A percentile compares a stretch with the other conserved stretches of the same genome.
These are phyloP conservation scores for Acanthamoeba lenticulata DNA, from an alignment of 208 protist genomes.

Conservation along the genomic window DNA sequence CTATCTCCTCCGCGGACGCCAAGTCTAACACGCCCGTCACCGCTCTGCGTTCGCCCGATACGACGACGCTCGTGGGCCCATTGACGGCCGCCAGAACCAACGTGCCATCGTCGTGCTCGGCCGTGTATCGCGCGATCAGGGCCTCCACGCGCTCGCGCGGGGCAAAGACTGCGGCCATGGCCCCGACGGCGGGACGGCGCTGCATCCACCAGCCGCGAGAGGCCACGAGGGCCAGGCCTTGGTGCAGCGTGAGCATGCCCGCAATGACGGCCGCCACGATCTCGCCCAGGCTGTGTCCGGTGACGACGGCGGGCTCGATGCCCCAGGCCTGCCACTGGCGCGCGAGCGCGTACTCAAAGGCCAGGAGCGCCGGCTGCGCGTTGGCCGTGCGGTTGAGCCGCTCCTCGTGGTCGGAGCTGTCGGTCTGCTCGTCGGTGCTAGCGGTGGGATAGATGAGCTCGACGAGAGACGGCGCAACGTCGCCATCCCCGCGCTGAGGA, in stretches of 20 bases:
- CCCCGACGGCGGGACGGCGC: background rate
- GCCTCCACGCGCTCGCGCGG: background rate
- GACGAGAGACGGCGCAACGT: background rate
- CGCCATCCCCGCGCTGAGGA: background rate
- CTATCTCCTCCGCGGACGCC: background rate
- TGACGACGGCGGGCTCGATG: conserved; percentile 69
- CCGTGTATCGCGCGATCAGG: background rate
- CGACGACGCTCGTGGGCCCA: conserved; percentile 12
- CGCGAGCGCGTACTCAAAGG: conserved; percentile 76
- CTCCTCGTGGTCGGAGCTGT: background rate
- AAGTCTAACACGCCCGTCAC: background rate
- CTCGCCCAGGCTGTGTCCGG: conserved; percentile 82
- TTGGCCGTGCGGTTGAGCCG: conserved; percentile 4
- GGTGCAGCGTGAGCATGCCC: conserved; percentile 75
- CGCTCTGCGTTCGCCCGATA: background rate
- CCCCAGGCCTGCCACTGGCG: conserved; percentile 60
- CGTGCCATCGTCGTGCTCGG: background rate
- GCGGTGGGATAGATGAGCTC: background rate
- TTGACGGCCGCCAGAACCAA: conserved; percentile 33
- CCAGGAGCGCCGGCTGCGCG: conserved; percentile 78
- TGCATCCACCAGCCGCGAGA: conserved; percentile 56
- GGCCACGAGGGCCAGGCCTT: conserved; percentile 73
- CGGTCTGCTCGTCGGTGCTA: background rate
- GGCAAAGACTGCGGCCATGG: conserved; percentile 47
- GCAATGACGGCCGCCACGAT: conserved; percentile 73